Evolutionary conservation across 768 basidiomycete genomes (phyloP).

Genomic region (Daedaleopsis nitida): DNA sequence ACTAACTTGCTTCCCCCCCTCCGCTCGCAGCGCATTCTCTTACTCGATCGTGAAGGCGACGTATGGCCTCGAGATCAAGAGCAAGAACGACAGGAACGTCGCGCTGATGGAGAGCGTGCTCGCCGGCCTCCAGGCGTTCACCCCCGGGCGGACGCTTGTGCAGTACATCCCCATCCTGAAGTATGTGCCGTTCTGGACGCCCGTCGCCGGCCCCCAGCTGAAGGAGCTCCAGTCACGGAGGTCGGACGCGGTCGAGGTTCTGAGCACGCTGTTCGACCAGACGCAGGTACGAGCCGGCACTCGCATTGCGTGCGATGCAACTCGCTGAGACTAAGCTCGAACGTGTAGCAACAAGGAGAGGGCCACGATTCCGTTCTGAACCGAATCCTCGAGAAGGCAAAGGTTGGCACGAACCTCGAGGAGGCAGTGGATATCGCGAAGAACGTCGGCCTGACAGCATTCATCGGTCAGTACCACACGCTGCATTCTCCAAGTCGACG

Average conservation of each 20-base stretch:
- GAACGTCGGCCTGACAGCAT: not conserved
- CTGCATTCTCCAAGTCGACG: not conserved
- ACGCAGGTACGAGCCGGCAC: not conserved
- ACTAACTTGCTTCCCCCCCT: not conserved
- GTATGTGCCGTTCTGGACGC: conserved; percentile 9
- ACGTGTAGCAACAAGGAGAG: not conserved
- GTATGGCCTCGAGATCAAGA: conserved; percentile 22
- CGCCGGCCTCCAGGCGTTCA: not conserved
- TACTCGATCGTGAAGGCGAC: conserved; percentile 19
- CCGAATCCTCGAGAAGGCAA: not conserved
- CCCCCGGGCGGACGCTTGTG: conserved; percentile 1
- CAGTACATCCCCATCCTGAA: conserved; percentile 1
- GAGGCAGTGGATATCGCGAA: conserved; percentile 4
- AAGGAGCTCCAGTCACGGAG: not conserved
- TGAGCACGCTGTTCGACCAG: not conserved
- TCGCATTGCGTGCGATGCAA: not conserved
- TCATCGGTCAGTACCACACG: not conserved
- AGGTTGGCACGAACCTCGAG: not conserved
- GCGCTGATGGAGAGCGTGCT: conserved; percentile 14
- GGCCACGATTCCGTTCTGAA: not conserved
- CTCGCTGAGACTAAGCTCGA: not conserved
- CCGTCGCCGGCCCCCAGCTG: conserved; percentile 1
- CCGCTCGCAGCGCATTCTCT: conserved; percentile 10
- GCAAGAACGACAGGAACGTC: conserved; percentile 18
- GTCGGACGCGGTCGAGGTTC: not conserved